Percentiles rank a stretch among this genome's conserved stretches.
Evolutionary conservation across 1,284 basidiomycete species (phyloP).

Genomic region (Psilocybe mexicana): DNA sequence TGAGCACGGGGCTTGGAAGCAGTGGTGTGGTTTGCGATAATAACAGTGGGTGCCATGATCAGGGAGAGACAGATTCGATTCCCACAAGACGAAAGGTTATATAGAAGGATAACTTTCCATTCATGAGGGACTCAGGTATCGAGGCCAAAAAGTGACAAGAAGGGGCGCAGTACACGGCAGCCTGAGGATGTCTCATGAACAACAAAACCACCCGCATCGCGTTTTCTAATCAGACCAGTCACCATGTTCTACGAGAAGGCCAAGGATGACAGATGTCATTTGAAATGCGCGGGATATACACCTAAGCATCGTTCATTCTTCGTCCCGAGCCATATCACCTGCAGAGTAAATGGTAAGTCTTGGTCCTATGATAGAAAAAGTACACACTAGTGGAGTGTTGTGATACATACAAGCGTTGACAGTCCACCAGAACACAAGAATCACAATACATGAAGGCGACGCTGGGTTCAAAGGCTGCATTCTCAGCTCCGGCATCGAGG

Average conservation of each 20-base stretch:
- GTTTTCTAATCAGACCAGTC: background rate
- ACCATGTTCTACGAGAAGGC: background rate
- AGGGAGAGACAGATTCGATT: background rate
- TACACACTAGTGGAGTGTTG: too few species aligned
- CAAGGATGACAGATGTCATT: background rate
- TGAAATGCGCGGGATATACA: background rate
- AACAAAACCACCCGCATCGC: background rate
- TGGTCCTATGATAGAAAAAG: too few species aligned
- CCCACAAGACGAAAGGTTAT: background rate
- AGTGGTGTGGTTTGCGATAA: constrained; percentile 49
- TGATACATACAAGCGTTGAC: too few species aligned
- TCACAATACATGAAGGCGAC: background rate
- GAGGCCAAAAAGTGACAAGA: background rate
- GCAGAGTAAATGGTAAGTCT: background rate
- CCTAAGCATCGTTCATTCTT: background rate
- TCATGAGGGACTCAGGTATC: constrained; percentile 1
- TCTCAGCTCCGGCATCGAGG: background rate
- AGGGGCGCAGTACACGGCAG: background rate
- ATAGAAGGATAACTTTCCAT: constrained; percentile 8
- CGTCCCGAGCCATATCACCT: background rate
- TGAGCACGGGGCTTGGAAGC: constrained; percentile 51
- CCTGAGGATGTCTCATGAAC: background rate
- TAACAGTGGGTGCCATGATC: constrained; percentile 23
- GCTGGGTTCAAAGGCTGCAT: background rate
- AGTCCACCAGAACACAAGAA: background rate